Evolutionary conservation across 2,329 filamentous ascomycete genomes (phyloP).

Genomic region (Chaetothyriales sp.): DNA sequence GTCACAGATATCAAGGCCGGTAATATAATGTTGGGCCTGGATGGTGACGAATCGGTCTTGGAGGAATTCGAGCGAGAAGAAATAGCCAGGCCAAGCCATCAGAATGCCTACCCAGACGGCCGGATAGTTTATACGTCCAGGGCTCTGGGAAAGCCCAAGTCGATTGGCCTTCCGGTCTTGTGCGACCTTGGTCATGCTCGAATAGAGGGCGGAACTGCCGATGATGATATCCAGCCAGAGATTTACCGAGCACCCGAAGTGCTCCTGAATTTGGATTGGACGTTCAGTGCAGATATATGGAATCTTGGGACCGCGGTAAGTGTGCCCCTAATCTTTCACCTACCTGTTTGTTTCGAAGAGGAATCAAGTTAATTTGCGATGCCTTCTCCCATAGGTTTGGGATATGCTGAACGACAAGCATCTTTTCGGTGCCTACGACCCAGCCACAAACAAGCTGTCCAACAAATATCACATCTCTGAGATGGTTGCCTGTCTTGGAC

Average conservation of each 20-base stretch:
- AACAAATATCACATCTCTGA: slow-evolving; percentile 3
- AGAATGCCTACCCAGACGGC: slow-evolving; percentile 20
- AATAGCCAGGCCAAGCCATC: slow-evolving; percentile 7
- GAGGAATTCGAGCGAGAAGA: slow-evolving; percentile 19
- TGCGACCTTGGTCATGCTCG: slow-evolving; percentile 19
- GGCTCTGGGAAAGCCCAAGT: slow-evolving; percentile 10
- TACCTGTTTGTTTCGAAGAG: no score
- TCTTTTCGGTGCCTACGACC: slow-evolving; percentile 1
- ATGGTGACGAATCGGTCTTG: slow-evolving; percentile 20
- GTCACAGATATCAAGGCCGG: slow-evolving; percentile 19
- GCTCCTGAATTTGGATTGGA: slow-evolving; percentile 20
- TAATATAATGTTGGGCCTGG: slow-evolving; percentile 20
- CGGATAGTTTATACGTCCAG: slow-evolving; percentile 19
- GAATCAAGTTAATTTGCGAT: no score
- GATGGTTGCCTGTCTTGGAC: neutral
- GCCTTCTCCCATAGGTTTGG: neutral
- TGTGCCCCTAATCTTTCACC: neutral
- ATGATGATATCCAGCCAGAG: slow-evolving; percentile 17
- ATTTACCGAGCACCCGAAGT: slow-evolving; percentile 21
- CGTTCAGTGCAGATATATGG: slow-evolving; percentile 20
- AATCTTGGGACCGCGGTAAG: slow-evolving; percentile 19
- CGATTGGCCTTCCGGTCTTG: slow-evolving; percentile 14
- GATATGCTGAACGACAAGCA: neutral
- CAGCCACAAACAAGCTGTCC: slow-evolving; percentile 2
- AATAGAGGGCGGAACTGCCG: slow-evolving; percentile 11